Evolutionary conservation across 2,329 filamentous ascomycete species (phyloP).

Genomic region (Cladosporium cucumerinum): DNA sequence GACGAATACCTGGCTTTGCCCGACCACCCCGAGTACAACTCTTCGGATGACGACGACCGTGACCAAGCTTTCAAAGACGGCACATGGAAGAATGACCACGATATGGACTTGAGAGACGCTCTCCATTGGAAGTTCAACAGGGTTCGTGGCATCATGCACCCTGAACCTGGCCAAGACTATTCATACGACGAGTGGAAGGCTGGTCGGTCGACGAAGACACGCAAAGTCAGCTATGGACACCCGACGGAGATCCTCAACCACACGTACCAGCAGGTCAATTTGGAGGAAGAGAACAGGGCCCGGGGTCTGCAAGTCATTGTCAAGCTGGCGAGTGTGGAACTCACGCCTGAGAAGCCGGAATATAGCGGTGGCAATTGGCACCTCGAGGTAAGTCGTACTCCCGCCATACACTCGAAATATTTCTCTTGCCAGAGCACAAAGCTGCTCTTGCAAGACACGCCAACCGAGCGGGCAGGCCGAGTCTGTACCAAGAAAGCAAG

Average conservation of each 20-base stretch:
- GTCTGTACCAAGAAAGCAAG: too few relatives aligned
- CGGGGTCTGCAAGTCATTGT: slow-evolving; percentile 53
- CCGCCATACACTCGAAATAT: neutral
- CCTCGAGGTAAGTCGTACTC: slow-evolving; percentile 7
- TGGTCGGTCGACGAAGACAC: neutral
- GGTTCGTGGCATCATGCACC: slow-evolving; percentile 2
- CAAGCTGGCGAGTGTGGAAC: slow-evolving; percentile 56
- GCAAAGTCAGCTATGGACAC: neutral
- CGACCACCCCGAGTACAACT: neutral
- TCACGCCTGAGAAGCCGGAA: slow-evolving; percentile 55
- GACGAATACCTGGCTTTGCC: neutral
- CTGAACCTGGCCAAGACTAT: slow-evolving; percentile 9
- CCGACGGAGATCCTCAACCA: neutral
- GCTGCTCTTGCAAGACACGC: too few relatives aligned
- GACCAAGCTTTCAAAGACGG: slow-evolving; percentile 1
- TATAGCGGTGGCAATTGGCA: slow-evolving; percentile 57
- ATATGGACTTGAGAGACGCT: neutral
- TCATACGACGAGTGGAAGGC: slow-evolving; percentile 14
- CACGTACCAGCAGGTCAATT: slow-evolving; percentile 1
- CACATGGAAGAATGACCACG: neutral
- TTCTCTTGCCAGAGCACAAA: too few relatives aligned
- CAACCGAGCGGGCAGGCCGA: too few relatives aligned
- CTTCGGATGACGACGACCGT: neutral
- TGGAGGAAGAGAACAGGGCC: slow-evolving; percentile 36
- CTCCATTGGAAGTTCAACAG: slow-evolving; percentile 6